These are phyloP conservation scores for Oenanthe javanica DNA, from an alignment of 140 eudicot genomes.

Conservation along the genomic window DNA sequence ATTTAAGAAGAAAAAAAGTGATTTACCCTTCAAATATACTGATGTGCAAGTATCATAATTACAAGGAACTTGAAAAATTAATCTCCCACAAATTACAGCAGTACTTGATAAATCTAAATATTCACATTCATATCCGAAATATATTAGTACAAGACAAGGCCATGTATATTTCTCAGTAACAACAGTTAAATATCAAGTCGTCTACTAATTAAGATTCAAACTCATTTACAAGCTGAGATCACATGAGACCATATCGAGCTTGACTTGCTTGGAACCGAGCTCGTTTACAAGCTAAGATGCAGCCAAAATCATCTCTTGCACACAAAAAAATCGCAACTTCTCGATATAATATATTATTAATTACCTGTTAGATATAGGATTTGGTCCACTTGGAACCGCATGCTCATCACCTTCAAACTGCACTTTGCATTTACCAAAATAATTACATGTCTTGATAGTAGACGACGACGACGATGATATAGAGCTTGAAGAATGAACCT, in stretches of 20 bases:
- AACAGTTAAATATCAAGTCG: too few species aligned
- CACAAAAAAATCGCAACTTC: neutral
- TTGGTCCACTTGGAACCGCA: conserved; percentile 61
- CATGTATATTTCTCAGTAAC: too few species aligned
- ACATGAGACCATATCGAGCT: too few species aligned
- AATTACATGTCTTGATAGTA: too few species aligned
- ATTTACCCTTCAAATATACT: neutral
- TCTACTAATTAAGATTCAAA: too few species aligned
- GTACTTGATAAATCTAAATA: neutral
- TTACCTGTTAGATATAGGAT: conserved; percentile 46
- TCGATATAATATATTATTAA: neutral
- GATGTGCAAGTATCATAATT: neutral
- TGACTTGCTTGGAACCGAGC: too few species aligned
- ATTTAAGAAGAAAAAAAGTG: too few species aligned
- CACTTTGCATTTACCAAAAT: conserved; percentile 7
- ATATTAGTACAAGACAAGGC: too few species aligned
- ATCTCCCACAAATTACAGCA: neutral
- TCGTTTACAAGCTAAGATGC: too few species aligned
- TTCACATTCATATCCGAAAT: neutral
- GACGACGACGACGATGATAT: neutral
- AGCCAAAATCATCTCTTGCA: too few species aligned
- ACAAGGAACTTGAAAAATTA: neutral
- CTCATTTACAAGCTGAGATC: too few species aligned
- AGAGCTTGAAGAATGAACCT: neutral
- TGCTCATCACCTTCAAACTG: conserved; percentile 40